Evolutionary conservation across 164 flowering plant genomes (phyloP).

Genomic region (Platanus orientalis): DNA sequence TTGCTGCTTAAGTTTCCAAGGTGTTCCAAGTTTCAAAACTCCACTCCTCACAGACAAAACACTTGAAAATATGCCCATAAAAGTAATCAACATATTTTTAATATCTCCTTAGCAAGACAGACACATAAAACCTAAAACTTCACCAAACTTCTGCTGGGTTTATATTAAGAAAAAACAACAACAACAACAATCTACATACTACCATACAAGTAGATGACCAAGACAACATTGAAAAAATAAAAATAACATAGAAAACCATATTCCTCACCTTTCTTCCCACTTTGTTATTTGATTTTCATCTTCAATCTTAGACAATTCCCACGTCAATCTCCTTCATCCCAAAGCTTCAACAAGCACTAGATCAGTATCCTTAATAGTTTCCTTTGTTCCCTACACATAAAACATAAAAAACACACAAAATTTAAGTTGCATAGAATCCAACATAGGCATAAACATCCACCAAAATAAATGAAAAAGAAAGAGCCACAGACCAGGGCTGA

Average conservation of each 20-base stretch:
- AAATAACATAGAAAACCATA: no score
- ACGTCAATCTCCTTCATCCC: background rate
- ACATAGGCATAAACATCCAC: no score
- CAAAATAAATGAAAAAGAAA: no score
- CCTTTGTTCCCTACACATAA: background rate
- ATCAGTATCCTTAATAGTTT: background rate
- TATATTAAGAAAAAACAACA: background rate
- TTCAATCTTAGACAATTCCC: background rate
- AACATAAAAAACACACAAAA: background rate
- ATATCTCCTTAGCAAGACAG: background rate
- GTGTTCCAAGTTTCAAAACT: conserved; percentile 5
- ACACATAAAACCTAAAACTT: no score
- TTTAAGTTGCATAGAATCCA: no score
- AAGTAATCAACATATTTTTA: background rate
- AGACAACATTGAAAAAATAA: no score
- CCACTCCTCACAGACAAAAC: background rate
- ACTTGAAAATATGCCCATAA: background rate
- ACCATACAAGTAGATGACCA: background rate
- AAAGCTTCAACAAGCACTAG: no score
- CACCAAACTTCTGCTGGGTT: no score
- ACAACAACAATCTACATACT: no score
- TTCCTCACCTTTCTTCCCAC: conserved; percentile 4
- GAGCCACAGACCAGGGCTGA: no score
- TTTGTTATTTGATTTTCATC: background rate
- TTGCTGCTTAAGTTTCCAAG: background rate